A percentile compares a stretch with the other conserved stretches of the same genome.
Evolutionary conservation across 352 stramenopile genomes (phyloP).

Genomic region (Plasmopara muralis): DNA sequence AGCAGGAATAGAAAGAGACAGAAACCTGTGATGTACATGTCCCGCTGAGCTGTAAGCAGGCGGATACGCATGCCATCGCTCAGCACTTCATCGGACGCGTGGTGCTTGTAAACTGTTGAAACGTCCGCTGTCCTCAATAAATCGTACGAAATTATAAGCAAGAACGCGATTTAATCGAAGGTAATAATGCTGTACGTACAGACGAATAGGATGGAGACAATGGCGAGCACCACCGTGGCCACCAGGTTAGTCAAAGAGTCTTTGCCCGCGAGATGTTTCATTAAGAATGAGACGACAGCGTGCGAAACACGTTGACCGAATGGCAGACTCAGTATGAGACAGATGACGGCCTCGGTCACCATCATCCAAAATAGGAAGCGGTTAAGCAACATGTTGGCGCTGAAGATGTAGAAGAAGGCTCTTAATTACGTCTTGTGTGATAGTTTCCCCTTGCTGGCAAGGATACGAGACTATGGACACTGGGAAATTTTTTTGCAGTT

Average conservation of each 20-base stretch:
- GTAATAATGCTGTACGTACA: conserved; percentile 35
- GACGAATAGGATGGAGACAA: conserved; percentile 66
- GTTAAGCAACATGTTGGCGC: conserved; percentile 48
- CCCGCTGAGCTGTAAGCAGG: conserved; percentile 62
- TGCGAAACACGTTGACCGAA: conserved; percentile 58
- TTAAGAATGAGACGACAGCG: conserved; percentile 52
- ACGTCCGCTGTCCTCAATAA: conserved; percentile 49
- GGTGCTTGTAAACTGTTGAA: conserved; percentile 62
- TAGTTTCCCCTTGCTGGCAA: conserved; percentile 2
- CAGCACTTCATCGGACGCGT: conserved; percentile 41
- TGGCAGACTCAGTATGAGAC: conserved; percentile 41
- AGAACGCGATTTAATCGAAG: not conserved
- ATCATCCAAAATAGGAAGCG: conserved; percentile 48
- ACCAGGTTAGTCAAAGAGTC: conserved; percentile 40
- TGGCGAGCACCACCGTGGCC: conserved; percentile 42
- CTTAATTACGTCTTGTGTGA: not conserved
- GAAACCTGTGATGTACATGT: conserved; percentile 87
- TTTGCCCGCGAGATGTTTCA: conserved; percentile 31
- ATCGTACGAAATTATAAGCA: not conserved
- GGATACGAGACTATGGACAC: conserved; percentile 1
- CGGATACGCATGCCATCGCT: conserved; percentile 77
- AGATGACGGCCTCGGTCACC: conserved; percentile 37
- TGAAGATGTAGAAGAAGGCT: not conserved
- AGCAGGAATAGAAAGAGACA: conserved; percentile 80
- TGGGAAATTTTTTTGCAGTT: not conserved